Evolutionary conservation across 805 yeast genomes (phyloP).

Genomic region (Debaryomyces castellii): DNA sequence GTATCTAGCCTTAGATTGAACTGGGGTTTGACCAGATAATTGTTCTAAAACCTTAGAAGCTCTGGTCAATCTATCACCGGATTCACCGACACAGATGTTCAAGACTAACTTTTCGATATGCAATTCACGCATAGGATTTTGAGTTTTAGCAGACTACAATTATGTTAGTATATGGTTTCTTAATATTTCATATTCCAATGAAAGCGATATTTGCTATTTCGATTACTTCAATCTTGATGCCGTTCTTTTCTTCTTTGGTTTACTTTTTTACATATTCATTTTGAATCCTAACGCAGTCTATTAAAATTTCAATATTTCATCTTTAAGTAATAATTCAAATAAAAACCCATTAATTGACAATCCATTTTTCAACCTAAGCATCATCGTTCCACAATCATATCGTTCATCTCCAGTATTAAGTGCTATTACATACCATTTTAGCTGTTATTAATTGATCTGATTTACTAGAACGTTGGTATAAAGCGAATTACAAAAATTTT

Average conservation of each 20-base stretch:
- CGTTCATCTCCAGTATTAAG: background rate
- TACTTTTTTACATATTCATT: background rate
- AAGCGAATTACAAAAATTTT: conserved; percentile 7
- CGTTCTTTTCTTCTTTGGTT: background rate
- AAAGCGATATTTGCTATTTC: background rate
- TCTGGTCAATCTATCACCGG: conserved; percentile 99
- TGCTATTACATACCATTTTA: conserved; percentile 17
- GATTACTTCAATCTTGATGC: too few relatives aligned
- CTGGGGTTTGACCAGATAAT: conserved; percentile 99
- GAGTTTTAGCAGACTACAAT: conserved; percentile 44
- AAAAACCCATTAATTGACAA: background rate
- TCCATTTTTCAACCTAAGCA: too few relatives aligned
- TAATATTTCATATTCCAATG: background rate
- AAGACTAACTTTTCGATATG: conserved; percentile 99
- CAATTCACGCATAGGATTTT: conserved; percentile 98
- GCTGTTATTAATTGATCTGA: conserved; percentile 10
- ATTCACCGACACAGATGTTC: conserved; percentile 99
- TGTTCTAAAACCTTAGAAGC: conserved; percentile 99
- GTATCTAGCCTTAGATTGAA: conserved; percentile 99
- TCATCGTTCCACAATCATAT: too few relatives aligned
- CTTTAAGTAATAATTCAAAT: background rate
- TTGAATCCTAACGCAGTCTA: too few relatives aligned
- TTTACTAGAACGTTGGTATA: conserved; percentile 5
- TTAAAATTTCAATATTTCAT: too few relatives aligned
- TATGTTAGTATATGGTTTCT: conserved; percentile 12